A percentile compares a stretch with the other conserved stretches of the same genome.
These are phyloP conservation scores for Elongisporangium prolatum DNA, from an alignment of 352 stramenopile species.

Conservation along the genomic window DNA sequence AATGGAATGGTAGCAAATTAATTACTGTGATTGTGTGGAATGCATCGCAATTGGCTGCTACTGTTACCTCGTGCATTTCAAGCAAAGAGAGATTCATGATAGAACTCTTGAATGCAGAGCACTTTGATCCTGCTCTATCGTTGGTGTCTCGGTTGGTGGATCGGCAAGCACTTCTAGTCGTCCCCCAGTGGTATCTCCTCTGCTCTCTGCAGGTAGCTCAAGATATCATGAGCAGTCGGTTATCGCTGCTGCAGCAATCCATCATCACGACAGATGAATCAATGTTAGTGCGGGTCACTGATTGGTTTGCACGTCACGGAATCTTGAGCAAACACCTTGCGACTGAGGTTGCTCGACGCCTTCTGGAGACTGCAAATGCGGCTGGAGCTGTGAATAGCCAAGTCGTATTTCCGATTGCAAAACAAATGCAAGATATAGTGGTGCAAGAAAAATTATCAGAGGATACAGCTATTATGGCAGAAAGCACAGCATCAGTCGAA, in stretches of 20 bases:
- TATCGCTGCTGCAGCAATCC: constrained; percentile 18
- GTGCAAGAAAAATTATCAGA: neutral
- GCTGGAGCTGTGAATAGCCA: no score
- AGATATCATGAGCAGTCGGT: constrained; percentile 21
- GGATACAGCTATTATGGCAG: neutral
- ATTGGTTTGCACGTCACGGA: neutral
- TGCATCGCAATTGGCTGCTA: constrained; percentile 9
- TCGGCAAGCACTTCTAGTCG: constrained; percentile 39
- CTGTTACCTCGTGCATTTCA: constrained; percentile 21
- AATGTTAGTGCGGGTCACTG: neutral
- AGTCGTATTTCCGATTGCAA: neutral
- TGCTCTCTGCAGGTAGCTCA: constrained; percentile 23
- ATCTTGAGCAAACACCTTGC: neutral
- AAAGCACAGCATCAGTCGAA: neutral
- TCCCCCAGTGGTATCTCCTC: constrained; percentile 47
- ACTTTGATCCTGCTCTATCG: constrained; percentile 25
- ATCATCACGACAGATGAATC: neutral
- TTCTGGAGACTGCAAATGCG: neutral
- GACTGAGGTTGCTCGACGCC: neutral
- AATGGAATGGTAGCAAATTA: neutral
- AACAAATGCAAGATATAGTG: neutral
- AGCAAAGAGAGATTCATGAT: constrained; percentile 37
- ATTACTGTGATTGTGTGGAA: neutral
- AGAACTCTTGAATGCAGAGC: constrained; percentile 20
- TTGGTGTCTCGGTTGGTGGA: constrained; percentile 49